Evolutionary conservation across 129 eudicot genomes (phyloP).

Genomic region (Escallonia rubra): DNA sequence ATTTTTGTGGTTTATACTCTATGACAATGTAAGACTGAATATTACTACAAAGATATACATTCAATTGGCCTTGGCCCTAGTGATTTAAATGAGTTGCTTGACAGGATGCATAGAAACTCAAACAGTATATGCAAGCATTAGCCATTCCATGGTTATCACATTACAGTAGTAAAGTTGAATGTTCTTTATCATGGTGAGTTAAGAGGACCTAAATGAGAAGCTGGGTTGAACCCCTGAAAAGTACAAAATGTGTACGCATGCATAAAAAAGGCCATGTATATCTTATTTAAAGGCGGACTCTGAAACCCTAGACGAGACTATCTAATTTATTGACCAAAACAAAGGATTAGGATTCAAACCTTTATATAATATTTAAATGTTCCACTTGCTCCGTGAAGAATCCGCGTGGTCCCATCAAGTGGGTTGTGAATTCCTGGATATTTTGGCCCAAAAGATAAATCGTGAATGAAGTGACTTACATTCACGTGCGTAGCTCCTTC

Average conservation of each 20-base stretch:
- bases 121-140: too few species aligned
- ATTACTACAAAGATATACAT: too few species aligned
- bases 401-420: slow-evolving; percentile 72
- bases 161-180: too few species aligned
- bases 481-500: slow-evolving; percentile 86
- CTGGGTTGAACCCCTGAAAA: neutral
- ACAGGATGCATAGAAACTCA: too few species aligned
- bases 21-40: too few species aligned
- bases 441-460: slow-evolving; percentile 93
- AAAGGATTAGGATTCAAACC: slow-evolving; percentile 38
- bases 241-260: neutral
- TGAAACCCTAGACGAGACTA: neutral
- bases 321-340: neutral
- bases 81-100: too few species aligned
- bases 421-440: slow-evolving; percentile 97
- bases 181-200: too few species aligned
- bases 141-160: too few species aligned
- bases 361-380: slow-evolving; percentile 97
- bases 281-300: neutral
- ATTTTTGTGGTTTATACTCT: too few species aligned
- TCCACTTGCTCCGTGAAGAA: slow-evolving; percentile 75
- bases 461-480: slow-evolving; percentile 92
- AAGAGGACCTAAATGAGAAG: too few species aligned
- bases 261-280: neutral
- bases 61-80: too few species aligned